Percentiles rank a stretch among this genome's conserved stretches.
Evolutionary conservation across 768 basidiomycete genomes (phyloP).

Genomic region (Collybiopsis confluens): DNA sequence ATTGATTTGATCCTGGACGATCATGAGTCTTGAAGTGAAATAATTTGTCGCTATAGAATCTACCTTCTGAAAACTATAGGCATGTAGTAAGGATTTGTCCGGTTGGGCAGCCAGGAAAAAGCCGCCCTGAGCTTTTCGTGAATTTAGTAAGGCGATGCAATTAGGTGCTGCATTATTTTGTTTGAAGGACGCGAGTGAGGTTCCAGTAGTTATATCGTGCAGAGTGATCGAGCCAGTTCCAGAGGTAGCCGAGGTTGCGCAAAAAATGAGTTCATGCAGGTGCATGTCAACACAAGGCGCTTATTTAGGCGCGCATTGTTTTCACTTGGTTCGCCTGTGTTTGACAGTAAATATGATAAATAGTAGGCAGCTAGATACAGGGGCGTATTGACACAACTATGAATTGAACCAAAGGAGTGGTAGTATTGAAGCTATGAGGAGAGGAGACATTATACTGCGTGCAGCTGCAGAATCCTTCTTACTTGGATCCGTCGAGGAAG

Average conservation of each 20-base stretch:
- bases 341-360: background rate
- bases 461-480: background rate
- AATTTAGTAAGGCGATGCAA: slow-evolving; percentile 66
- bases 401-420: background rate
- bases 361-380: no score
- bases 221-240: slow-evolving; percentile 65
- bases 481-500: background rate
- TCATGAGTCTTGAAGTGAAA: no score
- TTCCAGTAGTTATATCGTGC: slow-evolving; percentile 79
- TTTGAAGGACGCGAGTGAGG: slow-evolving; percentile 81
- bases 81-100: slow-evolving; percentile 84
- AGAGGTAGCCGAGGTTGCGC: slow-evolving; percentile 42
- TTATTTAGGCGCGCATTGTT: background rate
- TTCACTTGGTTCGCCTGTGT: no score
- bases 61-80: slow-evolving; percentile 94
- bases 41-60: slow-evolving; percentile 13
- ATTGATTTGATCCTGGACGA: slow-evolving; percentile 78
- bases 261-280: slow-evolving; percentile 67
- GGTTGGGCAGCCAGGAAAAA: slow-evolving; percentile 80
- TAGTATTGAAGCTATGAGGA: background rate
- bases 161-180: slow-evolving; percentile 65
- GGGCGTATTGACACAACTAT: background rate
- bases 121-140: slow-evolving; percentile 73
- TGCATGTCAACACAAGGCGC: slow-evolving; percentile 36
- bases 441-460: background rate